phyloP scores from a whole-genome alignment of 2,329 filamentous ascomycete species.

The Hansfordia pulvinata region DNA sequence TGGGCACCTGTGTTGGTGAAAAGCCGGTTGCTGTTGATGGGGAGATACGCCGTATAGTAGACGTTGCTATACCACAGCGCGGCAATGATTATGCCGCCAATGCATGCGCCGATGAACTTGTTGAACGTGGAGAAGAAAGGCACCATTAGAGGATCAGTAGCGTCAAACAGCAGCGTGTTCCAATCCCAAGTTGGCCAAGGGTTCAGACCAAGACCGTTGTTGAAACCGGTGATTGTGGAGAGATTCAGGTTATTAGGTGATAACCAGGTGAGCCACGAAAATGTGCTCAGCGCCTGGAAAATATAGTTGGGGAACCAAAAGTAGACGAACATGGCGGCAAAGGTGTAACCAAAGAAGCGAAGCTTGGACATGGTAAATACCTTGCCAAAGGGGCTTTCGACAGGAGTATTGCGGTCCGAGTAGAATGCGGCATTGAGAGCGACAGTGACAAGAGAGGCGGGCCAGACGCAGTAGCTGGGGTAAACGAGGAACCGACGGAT shows the following conservation, averaged over 20 bases:
- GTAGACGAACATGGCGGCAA: conserved; percentile 32
- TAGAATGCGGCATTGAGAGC: conserved; percentile 34
- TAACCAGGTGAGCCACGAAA: conserved; percentile 42
- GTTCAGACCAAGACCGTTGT: conserved; percentile 20
- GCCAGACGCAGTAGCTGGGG: conserved; percentile 35
- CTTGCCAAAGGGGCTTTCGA: conserved; percentile 24
- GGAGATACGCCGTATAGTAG: conserved; percentile 38
- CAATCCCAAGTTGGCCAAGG: conserved; percentile 26
- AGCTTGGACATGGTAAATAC: conserved; percentile 27
- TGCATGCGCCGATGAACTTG: conserved; percentile 41
- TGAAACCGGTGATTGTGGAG: conserved; percentile 16
- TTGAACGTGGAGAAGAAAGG: conserved; percentile 49
- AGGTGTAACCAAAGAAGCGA: conserved; percentile 28
- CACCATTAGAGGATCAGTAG: conserved; percentile 9
- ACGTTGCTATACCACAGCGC: conserved; percentile 45
- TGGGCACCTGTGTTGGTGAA: conserved; percentile 32
- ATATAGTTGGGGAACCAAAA: conserved; percentile 37
- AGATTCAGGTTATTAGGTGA: conserved; percentile 20
- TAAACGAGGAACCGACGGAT: conserved; percentile 35
- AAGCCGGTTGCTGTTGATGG: conserved; percentile 35
- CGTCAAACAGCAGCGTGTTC: conserved; percentile 14
- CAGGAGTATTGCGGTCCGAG: conserved; percentile 20
- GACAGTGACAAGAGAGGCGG: conserved; percentile 29
- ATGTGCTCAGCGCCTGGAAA: conserved; percentile 28
- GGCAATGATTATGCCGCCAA: conserved; percentile 39